phyloP scores from a whole-genome alignment of 805 yeast genomes.

The Metschnikowia kofuensis region DNA sequence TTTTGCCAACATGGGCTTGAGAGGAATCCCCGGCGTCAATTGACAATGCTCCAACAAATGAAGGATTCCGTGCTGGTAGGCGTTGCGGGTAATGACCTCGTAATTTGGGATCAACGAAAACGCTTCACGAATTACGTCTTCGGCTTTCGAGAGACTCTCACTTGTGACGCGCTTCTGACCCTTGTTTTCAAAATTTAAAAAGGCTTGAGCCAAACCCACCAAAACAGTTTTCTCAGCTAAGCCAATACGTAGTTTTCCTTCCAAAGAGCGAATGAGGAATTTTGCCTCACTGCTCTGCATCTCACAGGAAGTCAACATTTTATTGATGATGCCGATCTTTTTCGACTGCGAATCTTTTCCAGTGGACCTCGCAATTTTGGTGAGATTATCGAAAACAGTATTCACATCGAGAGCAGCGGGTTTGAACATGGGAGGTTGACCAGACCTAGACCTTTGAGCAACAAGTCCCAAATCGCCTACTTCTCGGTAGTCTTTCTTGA shows the following conservation, averaged over 20 bases:
- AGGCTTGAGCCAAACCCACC: constrained; percentile 79
- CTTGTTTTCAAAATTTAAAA: constrained; percentile 56
- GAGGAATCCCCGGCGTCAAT: constrained; percentile 87
- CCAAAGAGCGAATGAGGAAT: constrained; percentile 82
- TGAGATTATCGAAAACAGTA: constrained; percentile 69
- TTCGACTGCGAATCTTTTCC: constrained; percentile 81
- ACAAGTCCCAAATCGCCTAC: constrained; percentile 90
- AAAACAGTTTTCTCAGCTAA: constrained; percentile 92
- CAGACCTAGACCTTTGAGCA: constrained; percentile 77
- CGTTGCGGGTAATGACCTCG: constrained; percentile 67
- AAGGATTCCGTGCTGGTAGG: constrained; percentile 64
- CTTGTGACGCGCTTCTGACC: constrained; percentile 25
- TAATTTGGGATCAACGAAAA: constrained; percentile 90
- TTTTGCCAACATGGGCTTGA: constrained; percentile 97
- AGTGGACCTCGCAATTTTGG: constrained; percentile 69
- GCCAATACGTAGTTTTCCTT: constrained; percentile 90
- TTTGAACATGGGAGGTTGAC: constrained; percentile 90
- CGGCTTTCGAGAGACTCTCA: constrained; percentile 59
- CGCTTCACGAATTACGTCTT: constrained; percentile 77
- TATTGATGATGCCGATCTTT: constrained; percentile 76
- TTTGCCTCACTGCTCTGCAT: constrained; percentile 75
- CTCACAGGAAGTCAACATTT: constrained; percentile 80
- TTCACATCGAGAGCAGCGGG: constrained; percentile 77
- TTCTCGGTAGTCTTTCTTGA: constrained; percentile 71
- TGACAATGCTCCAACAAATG: constrained; percentile 65